Evolutionary conservation across 768 basidiomycete genomes (phyloP), one percentile per base, ranked within the genome.

Genomic region (Collybia nuda): DNA sequence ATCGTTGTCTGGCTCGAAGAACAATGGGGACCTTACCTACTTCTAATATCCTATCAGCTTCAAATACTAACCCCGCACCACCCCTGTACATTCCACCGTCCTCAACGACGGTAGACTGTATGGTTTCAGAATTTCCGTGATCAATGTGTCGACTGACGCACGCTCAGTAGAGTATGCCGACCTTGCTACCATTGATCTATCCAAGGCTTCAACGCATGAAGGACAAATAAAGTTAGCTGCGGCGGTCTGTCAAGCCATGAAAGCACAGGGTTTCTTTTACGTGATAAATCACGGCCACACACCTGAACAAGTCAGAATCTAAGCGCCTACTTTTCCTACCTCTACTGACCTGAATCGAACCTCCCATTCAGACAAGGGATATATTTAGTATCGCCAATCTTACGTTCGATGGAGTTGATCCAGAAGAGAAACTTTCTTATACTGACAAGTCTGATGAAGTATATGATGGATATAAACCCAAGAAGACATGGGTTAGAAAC

Each of bases 181-280:
- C 36, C 71, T 85, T 11, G 69, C 77, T 0, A 68, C 77, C 43
- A 73, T 84, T 50, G 80, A 83, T 56, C 56, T 84, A 11, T 68
- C 79, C 3, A 64, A 67, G 41, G 69, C 67, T 0, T 43, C 51
- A 3, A 76, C 70, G 7, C 52, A 57, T 0, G 70, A 76, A 51
- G 74, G 67, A 4, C 71, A 73, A 15, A 51, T 57, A 1, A 55
- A 59, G 17, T 62, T 84, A 1, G 73, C 73, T 0, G 46, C 56
- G 3, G 68, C 78, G 48, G 68, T 78, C 3, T 63, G 63, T 18
- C 69, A 77, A 40, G 81, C 81, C 3, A 70, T 83, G 67, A 56
- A 54, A 6, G 62, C 60, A 18, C 47, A 56, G 24, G 72, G 72
- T 1, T 80, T 80, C 59, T 73, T 79, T 57, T 79, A 77, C 51